These are phyloP conservation scores for Phyllosticta ampelicida DNA, from an alignment of 2,329 filamentous ascomycete species.

Conservation along the genomic window DNA sequence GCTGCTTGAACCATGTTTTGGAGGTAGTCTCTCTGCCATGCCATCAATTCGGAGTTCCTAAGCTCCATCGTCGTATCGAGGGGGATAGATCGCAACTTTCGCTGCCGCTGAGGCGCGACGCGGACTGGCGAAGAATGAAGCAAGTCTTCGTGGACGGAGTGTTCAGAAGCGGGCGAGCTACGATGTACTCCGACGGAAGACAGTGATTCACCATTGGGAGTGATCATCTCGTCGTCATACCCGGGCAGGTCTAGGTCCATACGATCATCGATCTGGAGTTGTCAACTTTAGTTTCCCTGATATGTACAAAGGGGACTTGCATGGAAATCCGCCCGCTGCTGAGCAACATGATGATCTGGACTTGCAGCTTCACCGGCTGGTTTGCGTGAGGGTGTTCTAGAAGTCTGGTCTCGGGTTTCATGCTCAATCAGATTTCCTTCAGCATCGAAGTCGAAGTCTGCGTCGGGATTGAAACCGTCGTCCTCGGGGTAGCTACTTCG, in stretches of 20 bases:
- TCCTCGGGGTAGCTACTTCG: slow-evolving; percentile 13
- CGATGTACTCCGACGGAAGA: slow-evolving; percentile 12
- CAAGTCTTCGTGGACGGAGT: slow-evolving; percentile 13
- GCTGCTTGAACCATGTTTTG: slow-evolving; percentile 46
- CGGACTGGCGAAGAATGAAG: slow-evolving; percentile 27
- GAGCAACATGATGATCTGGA: slow-evolving; percentile 33
- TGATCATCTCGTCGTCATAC: slow-evolving; percentile 17
- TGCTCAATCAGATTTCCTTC: slow-evolving; percentile 49
- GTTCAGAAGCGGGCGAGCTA: neutral
- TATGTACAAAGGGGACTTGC: neutral
- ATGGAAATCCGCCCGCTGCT: slow-evolving; percentile 15
- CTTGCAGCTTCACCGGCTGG: slow-evolving; percentile 31
- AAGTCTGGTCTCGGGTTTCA: slow-evolving; percentile 11
- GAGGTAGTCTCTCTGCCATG: slow-evolving; percentile 50
- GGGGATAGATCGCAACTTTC: slow-evolving; percentile 31
- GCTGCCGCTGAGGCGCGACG: slow-evolving; percentile 29
- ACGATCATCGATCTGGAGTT: slow-evolving; percentile 13
- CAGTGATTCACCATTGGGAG: slow-evolving; percentile 22
- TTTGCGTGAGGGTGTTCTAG: slow-evolving; percentile 18
- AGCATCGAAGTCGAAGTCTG: slow-evolving; percentile 50
- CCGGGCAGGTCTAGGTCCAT: slow-evolving; percentile 24
- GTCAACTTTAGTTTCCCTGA: neutral
- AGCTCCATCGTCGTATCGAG: slow-evolving; percentile 43
- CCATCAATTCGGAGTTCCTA: slow-evolving; percentile 43
- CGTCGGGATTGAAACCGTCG: slow-evolving; percentile 38